phyloP scores from a whole-genome alignment of 2,329 filamentous ascomycete genomes.

The Penicillium sp. region DNA sequence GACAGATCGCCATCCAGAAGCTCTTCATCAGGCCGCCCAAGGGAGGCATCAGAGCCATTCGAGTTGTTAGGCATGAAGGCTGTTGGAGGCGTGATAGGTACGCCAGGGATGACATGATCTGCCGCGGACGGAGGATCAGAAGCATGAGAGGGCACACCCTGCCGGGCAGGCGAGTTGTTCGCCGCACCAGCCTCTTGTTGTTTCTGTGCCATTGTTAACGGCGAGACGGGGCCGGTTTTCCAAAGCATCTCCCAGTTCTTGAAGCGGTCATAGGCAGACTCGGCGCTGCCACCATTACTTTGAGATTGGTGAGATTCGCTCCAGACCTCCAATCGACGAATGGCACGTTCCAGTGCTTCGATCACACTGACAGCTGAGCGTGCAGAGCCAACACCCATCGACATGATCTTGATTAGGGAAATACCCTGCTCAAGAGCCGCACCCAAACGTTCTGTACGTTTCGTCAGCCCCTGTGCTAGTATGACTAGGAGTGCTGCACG shows the following conservation, averaged over 20 bases:
- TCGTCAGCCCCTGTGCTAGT: constrained; percentile 40
- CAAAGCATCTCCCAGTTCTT: constrained; percentile 54
- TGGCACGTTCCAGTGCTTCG: constrained; percentile 52
- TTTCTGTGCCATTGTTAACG: constrained; percentile 29
- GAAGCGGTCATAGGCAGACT: constrained; percentile 52
- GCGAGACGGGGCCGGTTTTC: constrained; percentile 42
- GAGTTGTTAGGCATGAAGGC: constrained; percentile 6
- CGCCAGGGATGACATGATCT: constrained; percentile 20
- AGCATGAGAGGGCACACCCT: constrained; percentile 10
- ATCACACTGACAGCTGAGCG: constrained; percentile 55
- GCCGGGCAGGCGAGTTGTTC: constrained; percentile 13
- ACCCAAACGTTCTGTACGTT: constrained; percentile 44
- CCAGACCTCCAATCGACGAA: constrained; percentile 47
- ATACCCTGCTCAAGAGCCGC: constrained; percentile 51
- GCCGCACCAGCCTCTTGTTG: constrained; percentile 18
- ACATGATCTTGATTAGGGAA: constrained; percentile 54
- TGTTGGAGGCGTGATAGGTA: constrained; percentile 22
- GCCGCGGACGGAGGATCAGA: constrained; percentile 9
- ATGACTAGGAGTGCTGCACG: constrained; percentile 54
- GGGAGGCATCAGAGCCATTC: constrained; percentile 5
- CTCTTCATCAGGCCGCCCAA: constrained; percentile 10
- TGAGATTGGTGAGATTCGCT: constrained; percentile 35
- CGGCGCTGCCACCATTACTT: constrained; percentile 34
- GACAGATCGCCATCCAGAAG: constrained; percentile 29
- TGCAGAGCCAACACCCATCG: constrained; percentile 52